These are phyloP conservation scores for Clarireedia paspali DNA, from an alignment of 2,329 filamentous ascomycete genomes.

Conservation along the genomic window DNA sequence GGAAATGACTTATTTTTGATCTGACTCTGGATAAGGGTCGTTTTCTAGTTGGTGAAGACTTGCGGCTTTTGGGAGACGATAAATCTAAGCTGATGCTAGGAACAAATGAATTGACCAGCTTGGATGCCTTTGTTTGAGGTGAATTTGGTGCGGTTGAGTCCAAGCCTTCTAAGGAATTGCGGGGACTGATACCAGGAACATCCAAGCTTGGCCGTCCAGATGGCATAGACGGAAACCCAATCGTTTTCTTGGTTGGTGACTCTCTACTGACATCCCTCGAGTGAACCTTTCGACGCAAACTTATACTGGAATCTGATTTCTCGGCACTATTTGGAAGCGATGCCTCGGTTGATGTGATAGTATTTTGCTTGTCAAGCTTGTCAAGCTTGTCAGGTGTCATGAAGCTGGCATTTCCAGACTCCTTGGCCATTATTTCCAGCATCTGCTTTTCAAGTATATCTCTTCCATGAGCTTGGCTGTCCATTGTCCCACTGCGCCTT, in stretches of 20 bases:
- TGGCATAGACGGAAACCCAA: slow-evolving; percentile 14
- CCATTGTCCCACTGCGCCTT: slow-evolving; percentile 37
- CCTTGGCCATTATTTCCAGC: slow-evolving; percentile 50
- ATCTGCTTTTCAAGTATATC: slow-evolving; percentile 55
- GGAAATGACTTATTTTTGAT: slow-evolving; percentile 31
- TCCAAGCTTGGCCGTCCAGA: slow-evolving; percentile 38
- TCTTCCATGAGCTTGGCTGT: slow-evolving; percentile 38
- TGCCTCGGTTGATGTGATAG: slow-evolving; percentile 13
- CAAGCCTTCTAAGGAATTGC: slow-evolving; percentile 35
- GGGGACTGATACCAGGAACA: slow-evolving; percentile 33
- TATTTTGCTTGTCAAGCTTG: slow-evolving; percentile 10
- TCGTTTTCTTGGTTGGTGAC: slow-evolving; percentile 11
- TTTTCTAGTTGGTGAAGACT: slow-evolving; percentile 53
- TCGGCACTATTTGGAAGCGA: slow-evolving; percentile 12
- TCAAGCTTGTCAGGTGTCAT: slow-evolving; percentile 12
- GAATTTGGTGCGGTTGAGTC: slow-evolving; percentile 36
- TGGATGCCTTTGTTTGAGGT: slow-evolving; percentile 20
- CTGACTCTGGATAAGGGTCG: slow-evolving; percentile 39
- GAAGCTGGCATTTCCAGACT: slow-evolving; percentile 32
- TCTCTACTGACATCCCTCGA: slow-evolving; percentile 16
- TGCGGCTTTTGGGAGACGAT: slow-evolving; percentile 55
- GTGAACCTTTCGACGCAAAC: slow-evolving; percentile 14
- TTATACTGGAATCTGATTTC: slow-evolving; percentile 8
- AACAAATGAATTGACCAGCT: slow-evolving; percentile 29
- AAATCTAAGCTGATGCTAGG: slow-evolving; percentile 55